Evolutionary conservation across 164 flowering plant genomes (phyloP), one percentile per base, ranked within the genome.

Genomic region (Annona squamosa): DNA sequence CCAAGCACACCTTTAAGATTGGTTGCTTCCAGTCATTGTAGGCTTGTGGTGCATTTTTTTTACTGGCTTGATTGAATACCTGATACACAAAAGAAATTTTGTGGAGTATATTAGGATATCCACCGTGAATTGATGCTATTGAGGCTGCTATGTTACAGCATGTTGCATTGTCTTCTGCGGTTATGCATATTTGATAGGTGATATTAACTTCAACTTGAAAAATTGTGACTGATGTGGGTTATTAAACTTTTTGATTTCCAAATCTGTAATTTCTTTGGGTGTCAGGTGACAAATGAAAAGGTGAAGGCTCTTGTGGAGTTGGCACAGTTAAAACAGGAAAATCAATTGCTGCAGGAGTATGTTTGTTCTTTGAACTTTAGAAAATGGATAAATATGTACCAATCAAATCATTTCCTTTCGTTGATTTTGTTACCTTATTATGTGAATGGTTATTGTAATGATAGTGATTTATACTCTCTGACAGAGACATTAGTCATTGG

Each of bases 221-320:
- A 26, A 26, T 63, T 46, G 13, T 66, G 43, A 66, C 17, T 66
- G 13, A 46, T 66, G 42, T 41, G 42, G 46, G 42, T 41, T 47
- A 13, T 66, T 42, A 66, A 66, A 37, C 17, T 41, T 66, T 46
- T 66, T 66, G 68, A 41, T 66, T 44, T 3, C 68, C 44, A 9
- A 26, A 13, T 41, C 5, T 43, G 6, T 66, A 42, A 66, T 68
- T 68, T 68, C 19, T 17, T 68, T 17, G 26, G 46, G 70, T n/a
- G n/a, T 19, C 84, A 96, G 99, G 99, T 91, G 52, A 90, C 98
- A 12, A 88, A 91, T 76, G 97, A 96, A 80, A 96, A 96, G 87
- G 97, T 93, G 61, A 88, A 84, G 81, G 93, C 92, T 72, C 95
- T 96, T 63, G 69, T 93, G 97, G 98, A 96, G 84, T 71, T 93